These are phyloP conservation scores for Eucalyptus cladocalyx DNA, from an alignment of 345 rosid species.

Conservation along the genomic window DNA sequence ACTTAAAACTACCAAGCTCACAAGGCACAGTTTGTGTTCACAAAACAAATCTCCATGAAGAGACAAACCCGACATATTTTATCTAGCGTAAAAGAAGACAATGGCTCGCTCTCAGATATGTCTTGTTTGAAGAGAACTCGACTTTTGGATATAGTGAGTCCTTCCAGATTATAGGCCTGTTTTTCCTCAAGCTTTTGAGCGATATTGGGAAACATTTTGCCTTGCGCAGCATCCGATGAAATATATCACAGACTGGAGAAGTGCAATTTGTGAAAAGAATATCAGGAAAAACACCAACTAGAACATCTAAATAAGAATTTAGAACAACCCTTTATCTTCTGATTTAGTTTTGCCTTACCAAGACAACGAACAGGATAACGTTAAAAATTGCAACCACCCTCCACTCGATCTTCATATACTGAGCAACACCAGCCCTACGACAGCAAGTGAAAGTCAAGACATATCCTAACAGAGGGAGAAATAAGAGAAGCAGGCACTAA, in stretches of 20 bases:
- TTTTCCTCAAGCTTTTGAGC: constrained; percentile 30
- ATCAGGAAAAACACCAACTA: background rate
- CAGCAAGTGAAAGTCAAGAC: background rate
- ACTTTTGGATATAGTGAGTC: background rate
- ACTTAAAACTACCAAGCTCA: background rate
- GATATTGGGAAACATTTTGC: constrained; percentile 43
- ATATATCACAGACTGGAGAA: constrained; percentile 56
- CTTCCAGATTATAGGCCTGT: background rate
- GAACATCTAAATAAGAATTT: background rate
- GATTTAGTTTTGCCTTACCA: constrained; percentile 40
- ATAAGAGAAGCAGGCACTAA: background rate
- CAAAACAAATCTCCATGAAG: background rate
- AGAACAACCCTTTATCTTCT: background rate
- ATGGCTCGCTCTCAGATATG: background rate
- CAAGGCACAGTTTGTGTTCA: background rate
- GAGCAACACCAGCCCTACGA: constrained; percentile 92
- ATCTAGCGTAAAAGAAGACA: background rate
- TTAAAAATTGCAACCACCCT: constrained; percentile 81
- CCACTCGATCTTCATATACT: constrained; percentile 93
- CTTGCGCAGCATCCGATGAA: constrained; percentile 95
- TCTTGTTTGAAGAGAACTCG: background rate
- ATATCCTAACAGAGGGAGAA: background rate
- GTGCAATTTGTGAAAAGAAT: background rate
- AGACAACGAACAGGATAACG: constrained; percentile 45
- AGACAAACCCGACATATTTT: background rate